These are phyloP conservation scores for Phytophthora brassicae DNA, from an alignment of 352 stramenopile genomes.

Conservation along the genomic window DNA sequence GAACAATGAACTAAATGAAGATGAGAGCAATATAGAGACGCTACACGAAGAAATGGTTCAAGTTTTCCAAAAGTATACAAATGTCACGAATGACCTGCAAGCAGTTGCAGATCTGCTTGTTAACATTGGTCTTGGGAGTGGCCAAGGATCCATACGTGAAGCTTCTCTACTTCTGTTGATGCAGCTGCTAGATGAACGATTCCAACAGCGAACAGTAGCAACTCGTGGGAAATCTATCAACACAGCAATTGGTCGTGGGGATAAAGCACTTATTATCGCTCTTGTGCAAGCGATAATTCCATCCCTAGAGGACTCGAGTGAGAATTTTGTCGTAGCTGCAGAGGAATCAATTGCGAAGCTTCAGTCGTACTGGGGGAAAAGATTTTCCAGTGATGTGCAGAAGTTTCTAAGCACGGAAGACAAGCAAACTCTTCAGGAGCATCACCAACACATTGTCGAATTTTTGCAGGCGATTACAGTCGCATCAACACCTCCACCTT, in stretches of 20 bases:
- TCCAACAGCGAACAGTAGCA: constrained; percentile 20
- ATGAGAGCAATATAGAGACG: constrained; percentile 11
- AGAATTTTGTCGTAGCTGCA: constrained; percentile 60
- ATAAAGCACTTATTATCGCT: constrained; percentile 52
- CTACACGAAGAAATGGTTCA: constrained; percentile 61
- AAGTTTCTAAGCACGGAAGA: constrained; percentile 69
- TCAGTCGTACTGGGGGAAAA: constrained; percentile 51
- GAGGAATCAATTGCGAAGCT: constrained; percentile 72
- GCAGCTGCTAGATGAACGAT: constrained; percentile 59
- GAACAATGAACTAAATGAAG: constrained; percentile 12
- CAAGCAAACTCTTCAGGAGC: constrained; percentile 48
- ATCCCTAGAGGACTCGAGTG: constrained; percentile 54
- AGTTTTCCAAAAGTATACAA: constrained; percentile 67
- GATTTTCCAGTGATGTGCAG: constrained; percentile 44
- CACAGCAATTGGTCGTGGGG: constrained; percentile 36
- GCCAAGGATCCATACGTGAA: constrained; percentile 44
- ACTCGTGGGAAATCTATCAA: constrained; percentile 14
- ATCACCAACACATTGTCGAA: constrained; percentile 50
- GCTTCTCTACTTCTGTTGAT: constrained; percentile 48
- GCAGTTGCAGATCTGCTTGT: constrained; percentile 59
- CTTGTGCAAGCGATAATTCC: constrained; percentile 66
- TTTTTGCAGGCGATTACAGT: constrained; percentile 39
- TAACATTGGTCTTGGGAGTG: constrained; percentile 57
- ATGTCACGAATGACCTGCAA: constrained; percentile 61
- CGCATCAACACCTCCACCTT: constrained; percentile 6